phyloP scores from a whole-genome alignment of 192 early-diverging fungal species.

The Entrophospora sp. region DNA sequence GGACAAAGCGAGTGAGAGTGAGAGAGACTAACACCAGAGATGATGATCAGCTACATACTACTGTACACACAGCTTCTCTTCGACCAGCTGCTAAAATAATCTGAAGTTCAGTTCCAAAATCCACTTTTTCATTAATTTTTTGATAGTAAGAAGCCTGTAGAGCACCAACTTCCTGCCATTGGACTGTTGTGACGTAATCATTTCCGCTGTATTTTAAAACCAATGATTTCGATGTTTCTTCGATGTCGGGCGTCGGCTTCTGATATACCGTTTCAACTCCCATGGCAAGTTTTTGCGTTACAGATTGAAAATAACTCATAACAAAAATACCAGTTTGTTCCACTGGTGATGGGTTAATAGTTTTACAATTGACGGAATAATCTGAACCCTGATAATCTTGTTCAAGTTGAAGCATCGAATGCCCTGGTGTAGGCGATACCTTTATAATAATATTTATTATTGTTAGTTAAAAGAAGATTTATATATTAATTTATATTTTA shows the following conservation, averaged over 20 bases:
- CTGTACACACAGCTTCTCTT: conserved; percentile 84
- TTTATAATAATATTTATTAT: background rate
- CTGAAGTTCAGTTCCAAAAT: conserved; percentile 88
- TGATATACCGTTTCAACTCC: conserved; percentile 83
- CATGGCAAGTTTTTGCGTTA: conserved; percentile 70
- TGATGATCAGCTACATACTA: conserved; percentile 34
- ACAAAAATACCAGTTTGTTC: conserved; percentile 88
- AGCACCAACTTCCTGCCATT: conserved; percentile 56
- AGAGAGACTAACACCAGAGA: conserved; percentile 13
- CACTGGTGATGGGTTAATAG: conserved; percentile 87
- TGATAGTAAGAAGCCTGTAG: conserved; percentile 84
- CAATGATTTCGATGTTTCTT: conserved; percentile 67
- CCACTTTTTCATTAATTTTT: conserved; percentile 85
- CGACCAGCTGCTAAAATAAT: conserved; percentile 58
- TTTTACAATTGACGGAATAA: conserved; percentile 84
- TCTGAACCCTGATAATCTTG: conserved; percentile 87
- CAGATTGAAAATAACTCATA: conserved; percentile 82
- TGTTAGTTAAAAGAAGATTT: too few species aligned
- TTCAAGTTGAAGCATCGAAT: conserved; percentile 88
- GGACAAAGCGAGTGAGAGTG: background rate
- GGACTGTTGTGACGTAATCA: conserved; percentile 60
- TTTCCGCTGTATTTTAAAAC: conserved; percentile 61
- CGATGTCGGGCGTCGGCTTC: conserved; percentile 69
- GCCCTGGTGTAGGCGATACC: conserved; percentile 64
- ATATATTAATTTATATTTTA: background rate